Evolutionary conservation across 1,284 basidiomycete species (phyloP), one percentile per base, ranked within the genome.

Genomic region (Tilletia caries): DNA sequence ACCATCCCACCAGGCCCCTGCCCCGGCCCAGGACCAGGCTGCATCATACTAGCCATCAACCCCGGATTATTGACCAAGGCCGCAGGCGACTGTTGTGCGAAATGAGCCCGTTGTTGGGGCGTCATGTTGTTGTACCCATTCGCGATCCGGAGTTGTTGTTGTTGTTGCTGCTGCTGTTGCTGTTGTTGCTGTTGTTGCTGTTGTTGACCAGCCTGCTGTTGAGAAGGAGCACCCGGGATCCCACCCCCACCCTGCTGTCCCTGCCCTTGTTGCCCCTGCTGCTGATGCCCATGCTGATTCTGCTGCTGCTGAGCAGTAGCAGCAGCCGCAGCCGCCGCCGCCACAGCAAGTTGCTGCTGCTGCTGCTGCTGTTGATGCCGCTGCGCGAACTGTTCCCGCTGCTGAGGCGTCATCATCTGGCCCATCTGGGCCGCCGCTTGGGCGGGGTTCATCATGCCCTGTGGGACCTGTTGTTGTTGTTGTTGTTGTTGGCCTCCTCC

Each of bases 81-180:
- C 10, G 58, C 58, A 20, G 58, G 58, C 3, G 32, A 34, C 58
- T 62, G 58, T 29, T 62, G 58, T 12, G 32, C 58, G 58, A 62
- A 62, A 23, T 62, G 58, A 13, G 58, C 58, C 32, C 58, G 58
- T 29, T 62, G 58, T 62, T 62, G 58, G 32, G 58, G 58, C 15
- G 58, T 62, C 58, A 62, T 62, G 33, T 62, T 62, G 58, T 62
- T 62, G 58, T 20, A 62, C 6, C 58, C 58, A 20, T 62, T 62
- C 33, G 58, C 29, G 18, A 62, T 18, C 58, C 58, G 29, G 10
- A 34, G 18, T 34, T 25, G 29, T 29, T 62, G 54, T 27, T 6
- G 25, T 27, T 60, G 58, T 18, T 20, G n/a, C 27, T 58, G 52
- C 20, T n/a, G n/a, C 52, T 58, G 52, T 18, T n/a, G n/a, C 25